phyloP scores from a whole-genome alignment of 202 grass and related monocot genomes.

The Panicum virgatum region DNA sequence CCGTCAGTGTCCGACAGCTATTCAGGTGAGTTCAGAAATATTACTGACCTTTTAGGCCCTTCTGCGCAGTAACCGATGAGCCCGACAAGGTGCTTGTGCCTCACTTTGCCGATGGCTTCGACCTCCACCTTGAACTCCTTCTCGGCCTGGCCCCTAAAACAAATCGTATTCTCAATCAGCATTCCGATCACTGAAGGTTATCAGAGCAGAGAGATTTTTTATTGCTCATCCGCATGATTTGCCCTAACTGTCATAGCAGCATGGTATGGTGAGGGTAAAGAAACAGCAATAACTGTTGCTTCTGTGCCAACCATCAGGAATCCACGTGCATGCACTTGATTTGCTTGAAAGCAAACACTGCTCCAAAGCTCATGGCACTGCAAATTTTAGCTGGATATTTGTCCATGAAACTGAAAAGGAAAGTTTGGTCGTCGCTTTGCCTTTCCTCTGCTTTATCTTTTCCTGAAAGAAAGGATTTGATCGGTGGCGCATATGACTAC shows the following conservation, averaged over 20 bases:
- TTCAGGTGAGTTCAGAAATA: conserved; percentile 2
- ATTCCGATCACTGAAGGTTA: neutral
- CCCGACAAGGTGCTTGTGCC: conserved; percentile 90
- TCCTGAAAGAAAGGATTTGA: conserved; percentile 54
- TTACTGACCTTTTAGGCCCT: conserved; percentile 71
- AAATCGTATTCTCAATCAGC: neutral
- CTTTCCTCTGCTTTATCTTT: conserved; percentile 59
- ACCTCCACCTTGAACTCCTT: conserved; percentile 99
- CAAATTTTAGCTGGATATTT: neutral
- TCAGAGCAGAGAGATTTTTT: neutral
- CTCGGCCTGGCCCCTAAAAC: conserved; percentile 87
- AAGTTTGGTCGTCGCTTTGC: conserved; percentile 48
- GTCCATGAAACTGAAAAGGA: conserved; percentile 25
- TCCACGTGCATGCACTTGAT: conserved; percentile 36
- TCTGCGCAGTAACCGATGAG: conserved; percentile 91
- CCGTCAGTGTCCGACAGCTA: neutral
- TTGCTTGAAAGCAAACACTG: conserved; percentile 48
- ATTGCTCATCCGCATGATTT: neutral
- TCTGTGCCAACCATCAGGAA: conserved; percentile 28
- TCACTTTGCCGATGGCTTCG: conserved; percentile 90
- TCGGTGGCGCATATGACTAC: conserved; percentile 40
- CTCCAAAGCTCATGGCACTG: conserved; percentile 22
- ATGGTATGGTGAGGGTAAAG: conserved; percentile 4
- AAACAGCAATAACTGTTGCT: conserved; percentile 32
- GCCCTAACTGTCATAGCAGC: neutral